phyloP scores from a whole-genome alignment of 1,139 yeast genomes.

The Yamadazyma sp. region DNA sequence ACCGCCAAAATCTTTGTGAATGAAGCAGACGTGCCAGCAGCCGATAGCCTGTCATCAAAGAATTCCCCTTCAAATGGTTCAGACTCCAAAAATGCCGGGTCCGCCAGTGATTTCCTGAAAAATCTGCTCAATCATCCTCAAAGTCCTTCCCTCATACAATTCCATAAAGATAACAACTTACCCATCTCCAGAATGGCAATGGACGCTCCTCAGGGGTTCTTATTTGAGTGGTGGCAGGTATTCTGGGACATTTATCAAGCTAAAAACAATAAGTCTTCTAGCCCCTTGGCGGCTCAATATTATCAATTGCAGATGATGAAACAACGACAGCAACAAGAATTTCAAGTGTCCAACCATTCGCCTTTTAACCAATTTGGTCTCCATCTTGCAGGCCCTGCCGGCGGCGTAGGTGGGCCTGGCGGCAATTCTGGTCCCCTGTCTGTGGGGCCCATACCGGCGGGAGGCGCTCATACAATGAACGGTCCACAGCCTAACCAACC shows the following conservation, averaged over 20 bases:
- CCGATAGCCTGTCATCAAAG: slow-evolving; percentile 6
- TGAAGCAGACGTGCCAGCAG: slow-evolving; percentile 62
- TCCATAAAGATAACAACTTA: slow-evolving; percentile 31
- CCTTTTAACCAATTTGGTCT: slow-evolving; percentile 6
- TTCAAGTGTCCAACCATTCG: slow-evolving; percentile 5
- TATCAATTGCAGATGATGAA: slow-evolving; percentile 66
- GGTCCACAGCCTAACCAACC: slow-evolving; percentile 10
- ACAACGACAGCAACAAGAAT: slow-evolving; percentile 60
- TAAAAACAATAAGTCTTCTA: slow-evolving; percentile 54
- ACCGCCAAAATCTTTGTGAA: slow-evolving; percentile 72
- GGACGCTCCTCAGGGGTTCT: slow-evolving; percentile 86
- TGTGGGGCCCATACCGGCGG: slow-evolving; percentile 8
- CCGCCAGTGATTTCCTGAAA: neutral
- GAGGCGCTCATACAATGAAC: slow-evolving; percentile 4
- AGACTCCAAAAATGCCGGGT: neutral
- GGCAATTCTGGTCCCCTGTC: slow-evolving; percentile 6
- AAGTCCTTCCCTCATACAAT: slow-evolving; percentile 22
- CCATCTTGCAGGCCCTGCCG: slow-evolving; percentile 10
- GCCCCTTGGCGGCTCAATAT: slow-evolving; percentile 67
- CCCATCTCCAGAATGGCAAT: slow-evolving; percentile 54
- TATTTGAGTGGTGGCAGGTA: slow-evolving; percentile 94
- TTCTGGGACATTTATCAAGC: slow-evolving; percentile 95
- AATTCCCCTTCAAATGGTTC: neutral
- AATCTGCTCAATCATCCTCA: slow-evolving; percentile 7
- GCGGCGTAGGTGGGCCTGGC: neutral